These are phyloP conservation scores for Groenewaldozyma sp. DNA, from an alignment of 1,139 yeast species.

Conservation along the genomic window DNA sequence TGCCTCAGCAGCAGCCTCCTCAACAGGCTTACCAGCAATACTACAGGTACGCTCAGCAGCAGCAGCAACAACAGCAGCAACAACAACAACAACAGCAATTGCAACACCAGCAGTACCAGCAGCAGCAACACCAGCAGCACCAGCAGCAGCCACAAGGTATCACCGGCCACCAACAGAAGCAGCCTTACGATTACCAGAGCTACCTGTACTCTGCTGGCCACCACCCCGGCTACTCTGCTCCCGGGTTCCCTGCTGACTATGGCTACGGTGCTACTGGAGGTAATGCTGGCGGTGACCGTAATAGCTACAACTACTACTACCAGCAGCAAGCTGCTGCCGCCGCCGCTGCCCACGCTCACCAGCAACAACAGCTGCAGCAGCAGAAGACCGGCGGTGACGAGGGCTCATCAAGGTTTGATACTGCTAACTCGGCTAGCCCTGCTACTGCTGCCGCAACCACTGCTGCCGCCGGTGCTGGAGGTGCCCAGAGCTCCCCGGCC, in stretches of 20 bases:
- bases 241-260: conserved; percentile 11
- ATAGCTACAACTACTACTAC: conserved; percentile 11
- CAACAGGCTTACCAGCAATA: conserved; percentile 13
- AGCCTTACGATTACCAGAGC: conserved; percentile 2
- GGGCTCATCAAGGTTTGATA: conserved; percentile 2
- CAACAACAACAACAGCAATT: conserved; percentile 7
- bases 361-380: background rate
- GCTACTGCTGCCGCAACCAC: conserved; percentile 10
- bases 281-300: conserved; percentile 11
- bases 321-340: conserved; percentile 12
- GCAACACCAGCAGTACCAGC: conserved; percentile 9
- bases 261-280: conserved; percentile 9
- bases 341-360: conserved; percentile 3
- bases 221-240: conserved; percentile 14
- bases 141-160: conserved; percentile 6
- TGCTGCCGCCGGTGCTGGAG: conserved; percentile 14
- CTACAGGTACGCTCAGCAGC: conserved; percentile 15
- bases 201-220: conserved; percentile 18
- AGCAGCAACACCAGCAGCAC: conserved; percentile 13
- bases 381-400: conserved; percentile 5
- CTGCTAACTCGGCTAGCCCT: no score
- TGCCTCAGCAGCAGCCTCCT: conserved; percentile 12
- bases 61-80: conserved; percentile 13
- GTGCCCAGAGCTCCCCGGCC: conserved; percentile 18
- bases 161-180: conserved; percentile 6